Evolutionary conservation across 2,329 filamentous ascomycete genomes (phyloP), one percentile per base, ranked within the genome.

Genomic region (Colletotrichum sp.): DNA sequence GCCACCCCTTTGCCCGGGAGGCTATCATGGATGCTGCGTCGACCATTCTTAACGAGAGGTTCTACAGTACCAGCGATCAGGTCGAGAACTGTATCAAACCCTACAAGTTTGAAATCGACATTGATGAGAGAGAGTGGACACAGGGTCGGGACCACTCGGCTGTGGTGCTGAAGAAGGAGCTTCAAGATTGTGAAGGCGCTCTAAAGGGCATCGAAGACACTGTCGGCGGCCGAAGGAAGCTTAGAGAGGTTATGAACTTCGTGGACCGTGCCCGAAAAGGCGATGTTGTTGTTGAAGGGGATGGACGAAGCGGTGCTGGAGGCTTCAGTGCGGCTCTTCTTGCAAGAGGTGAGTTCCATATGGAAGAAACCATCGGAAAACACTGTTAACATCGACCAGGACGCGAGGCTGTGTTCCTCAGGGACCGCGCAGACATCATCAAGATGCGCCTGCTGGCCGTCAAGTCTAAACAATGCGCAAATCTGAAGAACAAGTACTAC

Each of bases 51-150:
- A 97, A 97, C 79, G 97, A 99, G 81, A 91, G 96, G 16, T 98
- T 98, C 78, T 99, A 98, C 86, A 97, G 96, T 85, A 99, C 98
- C 2, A 97, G 95, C 78, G 98, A 99, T 81, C 97, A 99, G 85
- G 95, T 99, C 1, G 97, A 99, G 85, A 99, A 99, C 83, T 99
- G 96, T 83, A 98, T 99, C 86, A 99, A 99, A 85, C 97, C 98
- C 0, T 99, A 96, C 88, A 99, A 99, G 83, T 99, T 96, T 80
- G 96, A 98, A 78, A 98, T 99, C 75, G 97, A 99, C 80, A 93
- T 99, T 60, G 95, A 98, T 81, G 95, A 96, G 52, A 89, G 92
- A 9, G 98, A 99, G 83, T 99, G 97, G 97, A 85, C 89, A 5
- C 92, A 94, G 76, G 96, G 96, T 1, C 90, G 96, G 68, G 96